Conservation (phyloP, 305 asterid species). For the Fraxinus velutina region DNA sequence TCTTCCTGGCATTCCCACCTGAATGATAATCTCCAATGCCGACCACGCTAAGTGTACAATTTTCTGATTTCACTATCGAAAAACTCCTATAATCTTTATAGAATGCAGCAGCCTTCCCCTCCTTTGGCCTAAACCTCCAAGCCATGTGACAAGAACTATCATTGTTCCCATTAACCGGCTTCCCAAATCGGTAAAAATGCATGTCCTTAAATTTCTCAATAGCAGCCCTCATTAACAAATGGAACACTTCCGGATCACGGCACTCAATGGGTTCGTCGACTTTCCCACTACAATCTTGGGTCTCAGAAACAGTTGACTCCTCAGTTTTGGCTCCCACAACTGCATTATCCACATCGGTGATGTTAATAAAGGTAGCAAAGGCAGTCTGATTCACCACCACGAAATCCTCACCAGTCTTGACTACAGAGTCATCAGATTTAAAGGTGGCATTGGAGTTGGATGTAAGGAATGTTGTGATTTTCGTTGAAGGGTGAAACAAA, state of each 20-base stretch:
- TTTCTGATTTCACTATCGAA: constrained; percentile 42
- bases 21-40: constrained; percentile 78
- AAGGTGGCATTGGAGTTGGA: constrained; percentile 76
- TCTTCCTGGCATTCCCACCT: constrained; percentile 82
- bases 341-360: constrained; percentile 57
- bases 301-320: constrained; percentile 7
- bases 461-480: constrained; percentile 65
- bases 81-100: constrained; percentile 81
- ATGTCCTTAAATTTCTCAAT: constrained; percentile 66
- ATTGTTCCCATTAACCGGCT: constrained; percentile 59
- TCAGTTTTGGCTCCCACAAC: neutral
- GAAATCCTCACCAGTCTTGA: constrained; percentile 87
- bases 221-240: constrained; percentile 67
- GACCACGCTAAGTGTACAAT: constrained; percentile 66
- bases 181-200: constrained; percentile 73
- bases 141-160: constrained; percentile 81
- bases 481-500: constrained; percentile 71
- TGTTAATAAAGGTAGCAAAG: constrained; percentile 54
- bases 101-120: constrained; percentile 63
- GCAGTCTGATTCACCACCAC: constrained; percentile 61
- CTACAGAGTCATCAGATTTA: constrained; percentile 56
- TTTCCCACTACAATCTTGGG: constrained; percentile 40
- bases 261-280: constrained; percentile 61
- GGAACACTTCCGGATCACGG: constrained; percentile 73
- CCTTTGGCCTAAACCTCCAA: constrained; percentile 86